Evolutionary conservation across 2,329 filamentous ascomycete species (phyloP).

Genomic region (Cladosporium sphaerospermum): DNA sequence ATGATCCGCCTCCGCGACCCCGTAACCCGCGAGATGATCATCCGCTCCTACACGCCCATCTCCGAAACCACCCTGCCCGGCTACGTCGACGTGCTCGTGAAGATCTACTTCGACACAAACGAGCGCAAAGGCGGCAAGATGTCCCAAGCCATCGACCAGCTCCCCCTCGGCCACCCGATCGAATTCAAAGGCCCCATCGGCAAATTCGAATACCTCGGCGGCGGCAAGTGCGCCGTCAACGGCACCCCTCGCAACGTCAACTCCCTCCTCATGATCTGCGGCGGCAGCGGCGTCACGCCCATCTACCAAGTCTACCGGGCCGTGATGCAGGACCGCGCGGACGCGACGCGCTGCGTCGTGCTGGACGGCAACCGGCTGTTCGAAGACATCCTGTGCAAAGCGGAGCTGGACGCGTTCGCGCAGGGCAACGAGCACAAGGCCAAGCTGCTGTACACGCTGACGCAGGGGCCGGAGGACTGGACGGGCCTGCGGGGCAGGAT

Average conservation of each 20-base stretch:
- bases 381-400: conserved; percentile 74
- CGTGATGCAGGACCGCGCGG: conserved; percentile 58
- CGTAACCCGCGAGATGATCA: conserved; percentile 63
- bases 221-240: conserved; percentile 57
- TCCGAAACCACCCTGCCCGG: conserved; percentile 59
- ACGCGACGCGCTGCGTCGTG: conserved; percentile 63
- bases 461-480: conserved; percentile 59
- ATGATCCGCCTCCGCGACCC: conserved; percentile 76
- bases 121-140: conserved; percentile 65
- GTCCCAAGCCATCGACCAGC: conserved; percentile 69
- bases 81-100: conserved; percentile 68
- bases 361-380: conserved; percentile 71
- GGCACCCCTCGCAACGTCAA: conserved; percentile 52
- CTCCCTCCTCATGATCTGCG: conserved; percentile 80
- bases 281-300: conserved; percentile 85
- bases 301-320: conserved; percentile 78
- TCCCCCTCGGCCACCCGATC: conserved; percentile 65
- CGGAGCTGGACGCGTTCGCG: conserved; percentile 62
- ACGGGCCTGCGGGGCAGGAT: conserved; percentile 62
- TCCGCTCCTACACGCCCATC: conserved; percentile 81
- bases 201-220: conserved; percentile 71
- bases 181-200: conserved; percentile 87
- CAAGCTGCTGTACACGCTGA: conserved; percentile 63
- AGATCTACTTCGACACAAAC: conserved; percentile 65
- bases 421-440: conserved; percentile 51